Evolutionary conservation across 2,329 filamentous ascomycete species (phyloP), one percentile per base, ranked within the genome.

Genomic region (Curvularia verruculosa): DNA sequence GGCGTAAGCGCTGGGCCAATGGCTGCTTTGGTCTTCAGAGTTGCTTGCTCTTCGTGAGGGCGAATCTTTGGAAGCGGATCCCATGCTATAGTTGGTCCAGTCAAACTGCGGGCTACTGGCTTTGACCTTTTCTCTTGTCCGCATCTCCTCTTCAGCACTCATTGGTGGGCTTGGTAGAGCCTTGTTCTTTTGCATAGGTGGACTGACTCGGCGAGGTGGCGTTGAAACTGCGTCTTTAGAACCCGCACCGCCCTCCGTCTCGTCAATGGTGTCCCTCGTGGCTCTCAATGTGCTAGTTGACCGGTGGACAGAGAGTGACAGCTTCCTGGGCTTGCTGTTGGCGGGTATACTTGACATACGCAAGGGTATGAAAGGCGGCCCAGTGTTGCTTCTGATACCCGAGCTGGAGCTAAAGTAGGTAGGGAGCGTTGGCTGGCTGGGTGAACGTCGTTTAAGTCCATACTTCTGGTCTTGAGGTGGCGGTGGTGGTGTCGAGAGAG

Each of bases 341-440:
- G 68, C 49, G 3, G 73, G 73, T 13, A 76, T 75, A 24, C 68
- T 72, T 12, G 70, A 73, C 19, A 75, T 75, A 8, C 73, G 67
- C 9, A 75, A 52, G 10, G 73, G 73, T 44, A 76, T 76, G 5
- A 61, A 60, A 3, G 72, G 73, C 1, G 70, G 67, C 18, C 53
- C 56, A n/a, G 49, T 47, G 28, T 51, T 39, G 15, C 47, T 19
- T 28, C 61, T 60, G 29, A 53, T 52, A 15, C 12, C 15, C 3
- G 10, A 13, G 12, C 54, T 45, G 7, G 66, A 46, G 5, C 66
- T 19, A 2, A 66, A 37, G 39, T 62, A 66, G 10, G 60, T 61
- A 4, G 66, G 51, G 26, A 73, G 60, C 36, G 63, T 54, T 36
- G 62, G 56, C 46, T 71, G 57, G 52, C 63, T 65, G 12, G 61